Conservation (phyloP, 371 early-diverging fungal genomes). For the Syncephalastrum racemosum region DNA sequence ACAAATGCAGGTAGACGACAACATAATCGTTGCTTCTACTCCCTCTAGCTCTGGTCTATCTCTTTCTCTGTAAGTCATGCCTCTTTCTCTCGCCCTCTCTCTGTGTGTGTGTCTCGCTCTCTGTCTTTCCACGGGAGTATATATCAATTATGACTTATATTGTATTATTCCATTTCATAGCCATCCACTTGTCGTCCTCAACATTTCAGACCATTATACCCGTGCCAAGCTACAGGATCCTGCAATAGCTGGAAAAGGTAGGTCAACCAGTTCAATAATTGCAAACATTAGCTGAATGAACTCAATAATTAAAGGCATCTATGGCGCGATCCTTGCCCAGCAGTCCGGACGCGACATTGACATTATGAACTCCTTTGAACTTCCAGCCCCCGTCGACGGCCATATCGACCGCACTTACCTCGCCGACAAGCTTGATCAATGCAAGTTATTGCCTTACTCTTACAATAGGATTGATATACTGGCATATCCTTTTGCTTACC, state of each 20-base stretch:
- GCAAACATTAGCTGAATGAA: no score
- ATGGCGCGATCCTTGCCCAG: conserved; percentile 83
- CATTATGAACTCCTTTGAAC: conserved; percentile 82
- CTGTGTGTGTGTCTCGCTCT: neutral
- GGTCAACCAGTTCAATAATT: no score
- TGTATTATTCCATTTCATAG: no score
- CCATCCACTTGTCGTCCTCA: conserved; percentile 84
- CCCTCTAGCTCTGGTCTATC: no score
- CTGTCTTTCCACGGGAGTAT: no score
- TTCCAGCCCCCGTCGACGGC: conserved; percentile 55
- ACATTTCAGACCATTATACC: conserved; percentile 86
- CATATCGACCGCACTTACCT: conserved; percentile 63
- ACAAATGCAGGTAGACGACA: no score
- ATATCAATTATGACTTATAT: no score
- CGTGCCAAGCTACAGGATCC: conserved; percentile 65
- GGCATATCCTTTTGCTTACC: neutral
- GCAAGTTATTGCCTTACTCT: conserved; percentile 41
- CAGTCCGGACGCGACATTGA: conserved; percentile 83
- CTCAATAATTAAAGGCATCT: conserved; percentile 46
- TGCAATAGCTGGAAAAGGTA: conserved; percentile 39
- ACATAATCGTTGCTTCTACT: no score
- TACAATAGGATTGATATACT: no score
- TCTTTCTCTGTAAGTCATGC: neutral
- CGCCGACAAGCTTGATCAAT: conserved; percentile 73
- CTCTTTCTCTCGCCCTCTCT: neutral